Base-by-base conservation (phyloP, 2,329 filamentous ascomycete species). In the Ceratocystiopsis sp. region DNA sequence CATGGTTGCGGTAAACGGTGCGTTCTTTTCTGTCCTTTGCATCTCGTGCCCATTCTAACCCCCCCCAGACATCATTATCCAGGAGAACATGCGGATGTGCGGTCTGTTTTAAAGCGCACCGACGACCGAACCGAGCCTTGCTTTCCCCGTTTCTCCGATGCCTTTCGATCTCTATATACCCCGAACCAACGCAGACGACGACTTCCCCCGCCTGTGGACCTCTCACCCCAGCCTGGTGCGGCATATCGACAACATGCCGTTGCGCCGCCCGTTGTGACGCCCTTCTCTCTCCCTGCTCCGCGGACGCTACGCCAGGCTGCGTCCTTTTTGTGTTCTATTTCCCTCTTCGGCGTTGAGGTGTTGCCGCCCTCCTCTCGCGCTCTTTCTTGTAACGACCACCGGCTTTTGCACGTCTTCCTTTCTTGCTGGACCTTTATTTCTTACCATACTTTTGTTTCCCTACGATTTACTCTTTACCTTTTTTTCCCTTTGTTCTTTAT, bases 1-100 rank as follows among this genome's bases (percentile, higher is more conserved):
- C 65, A 98, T 98, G 91, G 87, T 89, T 49, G 91, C 91, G 53
- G 91, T 98, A 58, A 98, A 98, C 67, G 87, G 87, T 94, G 73
- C 57, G 79, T 41, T 35, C 14, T 15, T 1, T 4, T 25, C 9
- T 16, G 9, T 15, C 12, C 11, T 3, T 37, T 38, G 38, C 4
- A 18, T 10, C 7, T 29, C 5, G 37, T 40, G 38, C 4, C 35
- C 32, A 17, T 44, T 44, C 67, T 78, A 65, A 80, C 55, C 7
- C 39, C 7, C 39, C 41, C 2, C 52, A 94, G 91, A 98, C 67
- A 98, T 98, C 63, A 98, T 98, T 67, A 98, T 98, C 63, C 91
- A 98, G 70, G 91, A 96, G 68, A 98, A 98, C 68, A 78, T 98
- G 51, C 82, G 91, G 38, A 48, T 52, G 21, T 53, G 51, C 40